Base-by-base conservation (phyloP, 805 yeast genomes). In the Metschnikowia gelsemii region DNA sequence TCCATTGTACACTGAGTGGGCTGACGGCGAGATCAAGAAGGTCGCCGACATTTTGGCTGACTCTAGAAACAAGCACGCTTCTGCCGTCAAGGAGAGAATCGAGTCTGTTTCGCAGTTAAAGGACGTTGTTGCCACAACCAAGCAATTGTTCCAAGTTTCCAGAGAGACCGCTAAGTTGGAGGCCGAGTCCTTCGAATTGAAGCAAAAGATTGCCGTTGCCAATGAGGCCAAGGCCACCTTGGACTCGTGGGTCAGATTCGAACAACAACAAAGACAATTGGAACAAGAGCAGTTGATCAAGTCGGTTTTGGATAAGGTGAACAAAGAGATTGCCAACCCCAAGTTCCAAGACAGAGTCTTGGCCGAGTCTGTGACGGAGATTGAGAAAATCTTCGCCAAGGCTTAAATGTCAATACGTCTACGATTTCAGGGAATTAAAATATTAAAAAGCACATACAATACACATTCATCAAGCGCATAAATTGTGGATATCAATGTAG, bases 211-310 rank as follows among this genome's bases (percentile, higher is more conserved):
- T 54, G 89, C 82, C 50, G 79, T 89, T 55, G 91, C 95, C 44
- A 58, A 74, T 50, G 96, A 89, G 77, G 98, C 98, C 62, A 89
- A 86, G 76, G 73, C 93, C 44, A 96, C 91, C 47, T 81, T 93
- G 64, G 99, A 93, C 73, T 88, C 98, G 12, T 93, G 99, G 99
- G 97, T 90, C 59, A 87, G 98, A 80, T 87, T 86, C 72, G 99
- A 93, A 78, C 84, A 87, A 56, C 89, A 88, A 66, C 93, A 90
- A 56, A 91, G 97, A 76, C 96, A 88, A 76, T 73, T 81, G 63
- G 96, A 93, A 78, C 99, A 93, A 78, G 79, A 82, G 70, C 96
- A 87, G 70, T 82, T 93, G 60, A 81, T 95, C 55, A 73, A 85
- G 62, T 61, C 89, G 45, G 96, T 93, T 52, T 86, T 89, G 64